phyloP scores from a whole-genome alignment of 495 filamentous ascomycete species.

The Penicillium canescens region DNA sequence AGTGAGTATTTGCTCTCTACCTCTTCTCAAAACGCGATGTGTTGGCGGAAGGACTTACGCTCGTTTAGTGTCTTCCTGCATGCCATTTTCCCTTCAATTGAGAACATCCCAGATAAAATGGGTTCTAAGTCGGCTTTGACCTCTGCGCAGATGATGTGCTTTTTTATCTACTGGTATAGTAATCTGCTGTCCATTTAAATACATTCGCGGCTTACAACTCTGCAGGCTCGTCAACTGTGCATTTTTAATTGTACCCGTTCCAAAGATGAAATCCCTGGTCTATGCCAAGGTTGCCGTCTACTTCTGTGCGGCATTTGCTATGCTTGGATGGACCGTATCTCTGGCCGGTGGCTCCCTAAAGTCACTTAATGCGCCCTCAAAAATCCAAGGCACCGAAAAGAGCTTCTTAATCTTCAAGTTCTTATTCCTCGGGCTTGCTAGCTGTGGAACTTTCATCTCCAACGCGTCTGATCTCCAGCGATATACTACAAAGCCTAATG shows the following conservation, averaged over 20 bases:
- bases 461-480: conserved; percentile 47
- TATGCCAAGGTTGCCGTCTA: conserved; percentile 36
- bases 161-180: conserved; percentile 32
- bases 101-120: conserved; percentile 33
- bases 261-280: conserved; percentile 37
- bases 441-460: conserved; percentile 48
- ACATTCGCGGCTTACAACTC: background rate
- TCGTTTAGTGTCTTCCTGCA: conserved; percentile 34
- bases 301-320: conserved; percentile 31
- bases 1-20: conserved; percentile 13
- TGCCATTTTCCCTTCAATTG: conserved; percentile 36
- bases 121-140: conserved; percentile 32
- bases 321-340: conserved; percentile 35
- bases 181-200: background rate
- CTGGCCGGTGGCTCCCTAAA: conserved; percentile 25
- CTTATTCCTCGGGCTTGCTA: conserved; percentile 36
- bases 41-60: background rate
- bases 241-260: conserved; percentile 35
- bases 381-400: conserved; percentile 27
- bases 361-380: conserved; percentile 25
- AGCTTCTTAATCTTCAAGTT: conserved; percentile 34
- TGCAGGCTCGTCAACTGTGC: conserved; percentile 31
- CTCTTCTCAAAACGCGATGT: background rate
- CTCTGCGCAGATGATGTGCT: conserved; percentile 39
- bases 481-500: conserved; percentile 34